Evolutionary conservation across 2,329 filamentous ascomycete genomes (phyloP).

Genomic region (Conoideocrella luteorostrata): DNA sequence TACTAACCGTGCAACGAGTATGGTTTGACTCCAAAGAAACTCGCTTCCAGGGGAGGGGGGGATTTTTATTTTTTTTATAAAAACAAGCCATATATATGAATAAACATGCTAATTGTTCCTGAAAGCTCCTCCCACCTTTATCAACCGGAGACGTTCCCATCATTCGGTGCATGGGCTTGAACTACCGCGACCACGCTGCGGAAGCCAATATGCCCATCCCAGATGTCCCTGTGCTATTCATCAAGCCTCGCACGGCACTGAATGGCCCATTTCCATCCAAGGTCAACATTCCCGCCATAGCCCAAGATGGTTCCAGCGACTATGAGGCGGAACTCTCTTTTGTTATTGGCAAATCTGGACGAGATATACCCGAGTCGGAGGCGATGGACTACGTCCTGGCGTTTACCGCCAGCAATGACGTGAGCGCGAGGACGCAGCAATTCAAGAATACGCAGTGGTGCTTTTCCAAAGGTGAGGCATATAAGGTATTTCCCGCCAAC

Average conservation of each 20-base stretch:
- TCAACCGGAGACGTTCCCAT: conserved; percentile 27
- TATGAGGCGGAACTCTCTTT: conserved; percentile 34
- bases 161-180: conserved; percentile 40
- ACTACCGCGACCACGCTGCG: conserved; percentile 34
- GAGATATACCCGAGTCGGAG: conserved; percentile 29
- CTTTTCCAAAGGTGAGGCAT: conserved; percentile 36
- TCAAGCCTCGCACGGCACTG: conserved; percentile 32
- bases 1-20: background rate
- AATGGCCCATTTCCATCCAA: conserved; percentile 24
- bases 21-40: background rate
- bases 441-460: conserved; percentile 32
- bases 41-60: background rate
- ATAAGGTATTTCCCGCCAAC: no score
- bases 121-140: conserved; percentile 29
- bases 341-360: conserved; percentile 33
- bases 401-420: conserved; percentile 33
- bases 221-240: conserved; percentile 29
- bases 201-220: conserved; percentile 32
- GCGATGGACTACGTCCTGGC: conserved; percentile 33
- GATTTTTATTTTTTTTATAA: no score
- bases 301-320: conserved; percentile 26
- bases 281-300: conserved; percentile 19
- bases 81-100: no score
- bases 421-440: conserved; percentile 30
- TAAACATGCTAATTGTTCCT: no score